These are phyloP conservation scores for Thraustochytrium striatum DNA, from an alignment of 352 stramenopile species.

Conservation along the genomic window DNA sequence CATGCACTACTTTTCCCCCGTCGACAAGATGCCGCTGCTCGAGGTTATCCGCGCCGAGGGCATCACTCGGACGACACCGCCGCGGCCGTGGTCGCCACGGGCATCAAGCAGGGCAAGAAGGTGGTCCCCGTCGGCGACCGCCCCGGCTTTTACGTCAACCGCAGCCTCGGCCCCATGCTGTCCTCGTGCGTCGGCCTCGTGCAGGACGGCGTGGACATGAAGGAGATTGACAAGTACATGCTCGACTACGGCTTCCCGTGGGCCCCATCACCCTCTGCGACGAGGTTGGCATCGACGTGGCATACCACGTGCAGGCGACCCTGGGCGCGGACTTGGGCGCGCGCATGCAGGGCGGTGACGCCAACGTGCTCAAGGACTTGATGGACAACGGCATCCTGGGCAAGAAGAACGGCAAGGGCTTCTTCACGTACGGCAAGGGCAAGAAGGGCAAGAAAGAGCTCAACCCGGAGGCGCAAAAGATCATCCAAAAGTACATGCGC, in stretches of 20 bases:
- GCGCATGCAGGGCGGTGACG: conserved; percentile 84
- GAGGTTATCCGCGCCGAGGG: conserved; percentile 94
- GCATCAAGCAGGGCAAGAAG: conserved; percentile 94
- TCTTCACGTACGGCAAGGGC: conserved; percentile 89
- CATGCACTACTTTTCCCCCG: conserved; percentile 99
- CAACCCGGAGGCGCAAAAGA: conserved; percentile 61
- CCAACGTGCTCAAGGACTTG: conserved; percentile 88
- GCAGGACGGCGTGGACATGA: conserved; percentile 79
- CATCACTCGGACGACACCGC: conserved; percentile 69
- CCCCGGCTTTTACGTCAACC: conserved; percentile 98
- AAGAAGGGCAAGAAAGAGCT: conserved; percentile 62
- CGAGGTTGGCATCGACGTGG: conserved; percentile 95
- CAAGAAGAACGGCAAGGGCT: conserved; percentile 94
- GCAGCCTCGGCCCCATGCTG: conserved; percentile 90
- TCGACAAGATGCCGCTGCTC: conserved; percentile 93
- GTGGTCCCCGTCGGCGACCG: conserved; percentile 97
- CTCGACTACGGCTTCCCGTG: conserved; percentile 92
- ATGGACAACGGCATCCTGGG: conserved; percentile 89
- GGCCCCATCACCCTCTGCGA: conserved; percentile 93
- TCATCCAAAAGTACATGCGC: conserved; percentile 74
- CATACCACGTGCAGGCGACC: conserved; percentile 85
- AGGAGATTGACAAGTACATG: conserved; percentile 89
- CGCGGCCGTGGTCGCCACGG: conserved; percentile 86
- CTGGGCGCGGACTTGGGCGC: conserved; percentile 66
- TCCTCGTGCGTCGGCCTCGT: conserved; percentile 82